phyloP scores from a whole-genome alignment of 2,329 filamentous ascomycete genomes.

The Botrytis deweyae region DNA sequence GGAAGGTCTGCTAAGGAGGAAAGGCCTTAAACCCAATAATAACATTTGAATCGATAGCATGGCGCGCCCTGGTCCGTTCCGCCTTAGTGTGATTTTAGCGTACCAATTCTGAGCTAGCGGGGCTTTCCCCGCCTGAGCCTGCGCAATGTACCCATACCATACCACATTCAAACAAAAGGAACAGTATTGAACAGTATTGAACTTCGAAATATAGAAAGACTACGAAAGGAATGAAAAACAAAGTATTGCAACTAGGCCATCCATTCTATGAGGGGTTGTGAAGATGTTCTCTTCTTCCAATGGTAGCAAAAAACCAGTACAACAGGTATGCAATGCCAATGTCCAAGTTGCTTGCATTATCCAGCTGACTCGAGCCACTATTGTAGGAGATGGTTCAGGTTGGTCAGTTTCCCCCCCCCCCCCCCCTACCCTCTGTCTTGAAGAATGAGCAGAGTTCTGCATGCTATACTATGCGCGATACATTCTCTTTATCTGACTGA shows the following conservation, averaged over 20 bases:
- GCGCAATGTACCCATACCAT: conserved; percentile 2
- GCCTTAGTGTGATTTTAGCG: conserved; percentile 6
- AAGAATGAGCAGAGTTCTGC: not conserved
- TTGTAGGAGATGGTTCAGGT: conserved; percentile 98
- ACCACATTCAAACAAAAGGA: conserved; percentile 8
- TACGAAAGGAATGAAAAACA: conserved; percentile 10
- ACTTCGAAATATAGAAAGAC: conserved; percentile 2
- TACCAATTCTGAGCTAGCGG: conserved; percentile 8
- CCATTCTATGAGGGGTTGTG: conserved; percentile 21
- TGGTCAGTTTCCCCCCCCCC: conserved; percentile 64
- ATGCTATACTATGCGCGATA: conserved; percentile 6
- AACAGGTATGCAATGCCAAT: conserved; percentile 59
- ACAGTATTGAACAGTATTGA: not conserved
- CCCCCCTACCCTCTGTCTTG: conserved; percentile 1
- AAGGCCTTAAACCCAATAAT: not conserved
- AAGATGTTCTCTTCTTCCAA: conserved; percentile 64
- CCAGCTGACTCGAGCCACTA: conserved; percentile 21
- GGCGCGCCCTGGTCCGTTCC: conserved; percentile 7
- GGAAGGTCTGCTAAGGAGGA: not conserved
- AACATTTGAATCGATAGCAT: conserved; percentile 6
- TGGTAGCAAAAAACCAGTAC: conserved; percentile 66
- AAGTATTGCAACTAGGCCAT: not conserved
- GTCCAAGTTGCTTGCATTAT: conserved; percentile 19
- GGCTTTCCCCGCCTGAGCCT: not conserved
- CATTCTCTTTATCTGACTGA: not conserved